Base-by-base conservation (phyloP, 345 rosid species). In the Arabidopsis suecica region DNA sequence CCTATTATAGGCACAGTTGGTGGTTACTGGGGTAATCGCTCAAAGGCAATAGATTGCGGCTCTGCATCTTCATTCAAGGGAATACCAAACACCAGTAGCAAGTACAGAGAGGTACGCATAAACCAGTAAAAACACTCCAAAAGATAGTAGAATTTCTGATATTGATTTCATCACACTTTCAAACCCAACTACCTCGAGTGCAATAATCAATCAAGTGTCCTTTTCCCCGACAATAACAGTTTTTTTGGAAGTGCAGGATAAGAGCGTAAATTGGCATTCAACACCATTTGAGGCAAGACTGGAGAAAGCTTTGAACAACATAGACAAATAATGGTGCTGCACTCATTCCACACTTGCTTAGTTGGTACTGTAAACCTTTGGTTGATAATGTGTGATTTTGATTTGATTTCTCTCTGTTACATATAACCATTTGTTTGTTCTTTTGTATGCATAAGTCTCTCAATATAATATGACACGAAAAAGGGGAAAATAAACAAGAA, bases 271-370 rank as follows among this genome's bases (percentile, higher is more conserved):
- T 48, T 93, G 94, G 98, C 88, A 93, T 61, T 86, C 94, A 25
- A 95, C 98, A 10, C 99, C 99, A 40, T 95, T 90, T 71, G 98
- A 90, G 82, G 86, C 87, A 8, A 87, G 96, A 85, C 79, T 95
- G 83, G 98, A 95, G 86, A 89, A 88, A 87, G 98, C 96, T 83
- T 78, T 95, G 88, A 81, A 78, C 80, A 69, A 76, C 48, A 65
- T 70, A 80, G 62, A 80, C 63, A 73, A 12, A 18, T 66, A 68
- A 73, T 61, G 63, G 80, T 33, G 54, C 12, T 48, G 51, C 56
- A 49, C 30, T 74, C 36, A 18, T 59, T 49, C 25, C 37, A 74
- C 18, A 67, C 22, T 59, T 66, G 59, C 16, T 51, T 61, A 10
- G 9, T 28, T 58, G 36, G 25, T 77, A 62, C 25, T 54, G 34